Percentiles rank a stretch among this genome's conserved stretches.
Conservation (phyloP, 805 yeast genomes). For the Yarrowia deformans region DNA sequence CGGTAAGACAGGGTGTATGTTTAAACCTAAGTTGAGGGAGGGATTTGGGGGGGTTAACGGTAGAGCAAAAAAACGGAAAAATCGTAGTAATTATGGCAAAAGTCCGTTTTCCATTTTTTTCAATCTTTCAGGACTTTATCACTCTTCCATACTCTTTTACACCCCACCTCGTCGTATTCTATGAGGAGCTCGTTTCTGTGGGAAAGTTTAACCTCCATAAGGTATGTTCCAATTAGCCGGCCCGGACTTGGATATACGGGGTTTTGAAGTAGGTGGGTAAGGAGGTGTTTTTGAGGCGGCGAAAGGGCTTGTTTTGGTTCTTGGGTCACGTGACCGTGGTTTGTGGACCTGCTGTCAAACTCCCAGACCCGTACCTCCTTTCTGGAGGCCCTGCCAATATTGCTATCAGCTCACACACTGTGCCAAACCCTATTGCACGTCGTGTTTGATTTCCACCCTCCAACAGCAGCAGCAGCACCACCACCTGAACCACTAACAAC, state of each 20-base stretch:
- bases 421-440: conserved; percentile 5
- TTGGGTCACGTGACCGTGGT: too few relatives aligned
- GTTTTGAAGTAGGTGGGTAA: not conserved
- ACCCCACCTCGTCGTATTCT: not conserved
- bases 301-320: too few relatives aligned
- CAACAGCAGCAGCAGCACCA: not conserved
- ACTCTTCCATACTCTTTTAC: too few relatives aligned
- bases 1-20: conserved; percentile 25
- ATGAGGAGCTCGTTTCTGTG: not conserved
- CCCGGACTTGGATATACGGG: conserved; percentile 32
- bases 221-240: conserved; percentile 14
- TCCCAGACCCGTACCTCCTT: too few relatives aligned
- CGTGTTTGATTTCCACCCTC: conserved; percentile 34
- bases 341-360: too few relatives aligned
- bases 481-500: conserved; percentile 7
- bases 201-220: not conserved
- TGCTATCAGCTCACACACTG: not conserved
- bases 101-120: too few relatives aligned
- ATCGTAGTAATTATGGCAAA: not conserved
- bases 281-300: too few relatives aligned
- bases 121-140: too few relatives aligned
- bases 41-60: not conserved
- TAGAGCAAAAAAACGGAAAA: not conserved
- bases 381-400: not conserved
- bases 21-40: not conserved